Evolutionary conservation across 192 early-diverging fungal species (phyloP), one percentile per base, ranked within the genome.

Genomic region (Dissophora globulifera): DNA sequence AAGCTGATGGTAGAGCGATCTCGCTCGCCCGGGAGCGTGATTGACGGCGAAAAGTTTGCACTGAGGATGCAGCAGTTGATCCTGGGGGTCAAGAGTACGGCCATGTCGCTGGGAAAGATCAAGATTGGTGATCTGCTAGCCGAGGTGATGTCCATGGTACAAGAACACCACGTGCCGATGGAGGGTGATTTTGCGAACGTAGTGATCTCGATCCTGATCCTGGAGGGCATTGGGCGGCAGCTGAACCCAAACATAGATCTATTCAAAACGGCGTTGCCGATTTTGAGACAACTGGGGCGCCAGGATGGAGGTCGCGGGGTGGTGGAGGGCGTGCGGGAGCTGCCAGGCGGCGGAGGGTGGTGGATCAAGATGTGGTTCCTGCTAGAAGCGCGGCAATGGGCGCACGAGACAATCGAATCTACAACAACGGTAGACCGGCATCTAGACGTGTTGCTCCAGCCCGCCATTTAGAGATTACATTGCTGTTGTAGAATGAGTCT

Each of bases 111-210:
- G 35, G 90, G 90, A 16, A 88, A 89, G 46, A 84, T 99, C 35
- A 90, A 87, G 23, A 93, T 98, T 55, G 87, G 86, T 1, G 90
- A 93, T 66, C 84, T 99, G 19, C 83, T 99, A n/a, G 58, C 74
- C 6, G 86, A 85, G 6, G 95, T 96, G 4, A 92, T 96, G 85
- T 60, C 80, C 29, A 93, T 93, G 86, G 96, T 97, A 4, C 85
- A 96, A n/a, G 81, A 82, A 5, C 94, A 99, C 78, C 94, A 94
- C 62, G 95, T 99, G 0, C 89, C 92, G 52, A 83, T 99, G 52
- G 97, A 96, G 68, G 94, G 95, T 0, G 96, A 97, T 64, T 99
- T 98, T 82, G 90, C 93, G 9, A 98, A 97, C 81, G 90, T 97
- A 17, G 89, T 95, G 10, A 89, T 99, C 35, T 89, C 92, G 9